phyloP scores from a whole-genome alignment of 2,329 filamentous ascomycete genomes.

The Venturia nashicola region DNA sequence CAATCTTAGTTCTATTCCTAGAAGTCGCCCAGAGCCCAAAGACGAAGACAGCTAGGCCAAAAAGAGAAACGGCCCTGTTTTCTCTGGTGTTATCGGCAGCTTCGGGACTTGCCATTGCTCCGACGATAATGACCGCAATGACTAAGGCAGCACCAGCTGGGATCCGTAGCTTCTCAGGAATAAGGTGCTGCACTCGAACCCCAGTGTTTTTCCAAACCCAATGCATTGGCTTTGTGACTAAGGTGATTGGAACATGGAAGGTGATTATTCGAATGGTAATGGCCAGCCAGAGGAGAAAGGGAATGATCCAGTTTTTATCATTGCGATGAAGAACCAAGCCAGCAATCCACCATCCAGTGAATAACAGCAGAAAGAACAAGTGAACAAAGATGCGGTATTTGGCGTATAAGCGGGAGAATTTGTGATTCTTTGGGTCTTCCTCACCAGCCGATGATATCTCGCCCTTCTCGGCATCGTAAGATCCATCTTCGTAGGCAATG shows the following conservation, averaged over 20 bases:
- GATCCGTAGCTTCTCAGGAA: conserved; percentile 55
- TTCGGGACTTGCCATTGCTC: conserved; percentile 62
- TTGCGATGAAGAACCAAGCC: conserved; percentile 59
- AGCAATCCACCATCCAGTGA: conserved; percentile 57
- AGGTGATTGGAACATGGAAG: conserved; percentile 56
- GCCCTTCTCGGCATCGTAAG: conserved; percentile 28
- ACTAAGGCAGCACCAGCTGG: conserved; percentile 51
- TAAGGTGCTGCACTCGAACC: conserved; percentile 43
- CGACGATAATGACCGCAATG: conserved; percentile 64
- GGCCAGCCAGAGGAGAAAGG: conserved; percentile 68
- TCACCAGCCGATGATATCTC: conserved; percentile 18
- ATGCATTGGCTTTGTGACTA: conserved; percentile 54
- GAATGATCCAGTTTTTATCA: conserved; percentile 70
- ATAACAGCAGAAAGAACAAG: conserved; percentile 25
- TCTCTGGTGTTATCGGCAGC: conserved; percentile 62
- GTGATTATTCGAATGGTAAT: conserved; percentile 64
- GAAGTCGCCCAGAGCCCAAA: conserved; percentile 58
- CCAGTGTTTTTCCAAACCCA: conserved; percentile 56
- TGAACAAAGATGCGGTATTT: conserved; percentile 34
- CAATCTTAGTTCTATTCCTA: conserved; percentile 46
- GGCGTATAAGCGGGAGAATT: conserved; percentile 29
- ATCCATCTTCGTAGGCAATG: conserved; percentile 23
- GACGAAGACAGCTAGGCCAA: conserved; percentile 65
- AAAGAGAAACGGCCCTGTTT: conserved; percentile 69
- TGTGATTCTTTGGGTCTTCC: conserved; percentile 22